Base-by-base conservation (phyloP, 2,329 filamentous ascomycete genomes). In the Cladophialophora yegresii region DNA sequence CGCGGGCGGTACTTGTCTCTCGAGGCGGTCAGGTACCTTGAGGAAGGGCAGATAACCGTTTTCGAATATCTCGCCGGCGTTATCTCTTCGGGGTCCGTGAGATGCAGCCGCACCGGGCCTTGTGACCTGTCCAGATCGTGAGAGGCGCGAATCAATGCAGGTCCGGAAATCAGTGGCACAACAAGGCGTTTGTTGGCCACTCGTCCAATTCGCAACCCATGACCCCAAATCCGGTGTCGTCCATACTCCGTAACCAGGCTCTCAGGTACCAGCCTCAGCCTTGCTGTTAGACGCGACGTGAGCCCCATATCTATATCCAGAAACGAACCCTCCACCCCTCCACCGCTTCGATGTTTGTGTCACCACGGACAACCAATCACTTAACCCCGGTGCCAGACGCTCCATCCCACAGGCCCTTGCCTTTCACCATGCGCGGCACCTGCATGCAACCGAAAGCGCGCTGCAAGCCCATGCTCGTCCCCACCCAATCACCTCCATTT, bases 341-440 rank as follows among this genome's bases (percentile, higher is more conserved):
- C 26, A n/a, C n/a, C 51, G 23, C 51, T 50, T 50, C 13, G 5
- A 20, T 51, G 47, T 26, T 50, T 51, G 51, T 58, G 26, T 10
- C 13, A 32, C 30, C 10, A 26, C 22, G 12, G 36, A 20, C 26
- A 32, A 22, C 55, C 55, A 58, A 58, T 58, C 55, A 26, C 22
- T 32, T 28, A 4, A 7, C 26, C 32, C 9, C 7, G 22, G 8
- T 30, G 32, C 22, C 9, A 10, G 26, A 45, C 22, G 33, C 40
- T 53, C 28, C 49, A 33, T 33, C 36, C 50, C 47, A 43, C 50
- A n/a, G 2, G 26, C 59, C 26, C 51, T 22, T 26, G 47, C 26
- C 33, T 55, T 62, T 49, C 45, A 45, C 60, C 60, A 62, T 62
- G 60, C 32, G 20, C 22, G 23, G 43, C 55, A 58, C 36, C 55